Evolutionary conservation across 305 asterid species (phyloP).

Genomic region (Fraxinus nigra): DNA sequence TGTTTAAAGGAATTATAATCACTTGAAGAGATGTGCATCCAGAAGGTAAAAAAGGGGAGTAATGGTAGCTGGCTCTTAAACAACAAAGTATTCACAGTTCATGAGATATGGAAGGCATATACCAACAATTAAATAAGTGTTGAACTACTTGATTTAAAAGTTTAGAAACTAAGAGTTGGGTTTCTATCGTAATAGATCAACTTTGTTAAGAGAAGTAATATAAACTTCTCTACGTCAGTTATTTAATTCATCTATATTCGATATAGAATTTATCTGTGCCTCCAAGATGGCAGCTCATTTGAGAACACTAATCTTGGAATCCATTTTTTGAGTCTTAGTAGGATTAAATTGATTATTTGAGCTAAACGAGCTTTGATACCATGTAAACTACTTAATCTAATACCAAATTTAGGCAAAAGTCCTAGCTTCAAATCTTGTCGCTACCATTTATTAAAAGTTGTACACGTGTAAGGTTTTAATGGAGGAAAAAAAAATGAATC

Average conservation of each 20-base stretch:
- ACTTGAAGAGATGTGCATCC: not conserved
- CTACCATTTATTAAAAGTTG: not conserved
- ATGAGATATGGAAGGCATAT: not conserved
- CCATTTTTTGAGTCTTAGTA: not conserved
- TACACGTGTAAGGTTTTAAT: not conserved
- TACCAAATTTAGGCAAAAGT: not conserved
- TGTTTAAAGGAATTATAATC: not conserved
- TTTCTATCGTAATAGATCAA: not conserved
- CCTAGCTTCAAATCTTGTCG: not conserved
- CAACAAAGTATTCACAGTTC: not conserved
- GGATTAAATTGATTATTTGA: too few relatives aligned
- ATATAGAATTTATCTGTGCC: not conserved
- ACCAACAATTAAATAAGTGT: not conserved
- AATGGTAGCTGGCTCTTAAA: not conserved
- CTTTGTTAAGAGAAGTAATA: not conserved
- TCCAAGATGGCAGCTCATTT: not conserved
- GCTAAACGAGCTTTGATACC: too few relatives aligned
- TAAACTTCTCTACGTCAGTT: not conserved
- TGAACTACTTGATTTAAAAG: not conserved
- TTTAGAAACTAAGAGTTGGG: not conserved
- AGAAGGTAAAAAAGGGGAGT: not conserved
- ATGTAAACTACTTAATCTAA: not conserved
- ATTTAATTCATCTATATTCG: not conserved
- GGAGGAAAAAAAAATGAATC: not conserved
- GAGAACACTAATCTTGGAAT: not conserved